Evolutionary conservation across 2,329 filamentous ascomycete genomes (phyloP).

Genomic region (Ascochyta koolunga): DNA sequence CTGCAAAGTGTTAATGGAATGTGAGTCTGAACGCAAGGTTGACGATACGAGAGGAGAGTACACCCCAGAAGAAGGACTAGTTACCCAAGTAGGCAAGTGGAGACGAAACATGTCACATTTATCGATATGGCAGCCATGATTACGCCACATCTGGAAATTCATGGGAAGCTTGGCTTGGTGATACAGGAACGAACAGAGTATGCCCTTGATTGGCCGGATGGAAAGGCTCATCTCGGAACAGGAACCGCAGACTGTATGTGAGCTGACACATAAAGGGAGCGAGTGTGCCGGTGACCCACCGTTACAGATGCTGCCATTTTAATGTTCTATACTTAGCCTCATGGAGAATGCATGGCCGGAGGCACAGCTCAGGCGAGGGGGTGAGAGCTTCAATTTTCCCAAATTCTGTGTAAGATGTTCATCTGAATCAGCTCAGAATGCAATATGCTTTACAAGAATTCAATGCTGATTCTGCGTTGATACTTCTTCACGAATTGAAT

Average conservation of each 20-base stretch:
- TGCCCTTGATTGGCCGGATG: background rate
- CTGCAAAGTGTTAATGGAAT: constrained; percentile 2
- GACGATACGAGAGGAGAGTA: background rate
- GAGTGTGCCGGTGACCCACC: background rate
- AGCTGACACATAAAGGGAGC: constrained; percentile 9
- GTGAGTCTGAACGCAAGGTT: constrained; percentile 14
- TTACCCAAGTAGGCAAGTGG: constrained; percentile 4
- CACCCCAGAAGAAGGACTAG: background rate
- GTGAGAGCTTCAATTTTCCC: background rate
- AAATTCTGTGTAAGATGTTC: background rate
- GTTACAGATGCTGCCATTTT: background rate
- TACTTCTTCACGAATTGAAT: background rate
- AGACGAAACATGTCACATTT: background rate
- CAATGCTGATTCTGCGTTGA: background rate
- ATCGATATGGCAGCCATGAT: background rate
- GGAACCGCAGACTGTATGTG: no score
- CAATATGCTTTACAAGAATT: background rate
- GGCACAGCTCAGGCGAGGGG: constrained; percentile 4
- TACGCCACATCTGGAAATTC: background rate
- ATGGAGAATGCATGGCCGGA: constrained; percentile 15
- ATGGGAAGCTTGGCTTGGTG: constrained; percentile 8
- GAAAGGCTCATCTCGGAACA: background rate
- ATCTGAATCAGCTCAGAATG: no score
- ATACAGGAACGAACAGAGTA: constrained; percentile 5
- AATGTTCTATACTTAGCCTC: constrained; percentile 10